Base-by-base conservation (phyloP, 129 eudicot species). In the Tagetes erecta region DNA sequence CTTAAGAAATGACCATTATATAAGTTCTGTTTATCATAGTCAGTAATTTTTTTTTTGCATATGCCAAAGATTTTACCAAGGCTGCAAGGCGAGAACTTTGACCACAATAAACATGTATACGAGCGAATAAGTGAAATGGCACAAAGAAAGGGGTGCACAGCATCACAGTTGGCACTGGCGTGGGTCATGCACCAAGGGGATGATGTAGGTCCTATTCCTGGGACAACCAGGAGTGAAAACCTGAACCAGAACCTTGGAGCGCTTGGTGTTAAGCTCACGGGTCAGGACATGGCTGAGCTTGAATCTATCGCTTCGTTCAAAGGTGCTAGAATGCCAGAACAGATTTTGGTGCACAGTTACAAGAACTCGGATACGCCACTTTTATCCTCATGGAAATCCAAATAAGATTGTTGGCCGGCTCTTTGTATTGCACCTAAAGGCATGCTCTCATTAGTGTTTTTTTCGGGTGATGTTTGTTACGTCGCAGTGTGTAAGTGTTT, bases 111-210 rank as follows among this genome's bases (percentile, higher is more conserved):
- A 56, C 70, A 10, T 57, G 14, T 83, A 13, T 82, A 52, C 10
- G 34, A 68, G 10, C 68, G 64, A 8, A 69, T 86, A 20, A 74
- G 76, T 31, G 45, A 65, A 64, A 76, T 86, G 67, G 88, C 91
- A 7, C 69, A 77, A 58, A 81, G 64, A 78, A 75, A 84, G 52
- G 74, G 72, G 35, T 86, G 88, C 72, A 78, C 86, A 38, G 80
- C 73, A 41, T 70, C 91, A 10, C 91, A 86, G 45, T 75, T 80
- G 51, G 90, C 90, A 70, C 76, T 83, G 45, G 87, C 87, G 39
- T 86, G 90, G 90, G 84, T 86, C 73, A 86, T 81, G 7, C 86
- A 86, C 74, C 86, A 86, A 65, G 81, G 87, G 30, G 88, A 78
- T 39, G 84, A 80, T 51, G 74, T 84, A 3, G 86, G 76, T 34